Conservation (phyloP, 2,329 filamentous ascomycete genomes). For the Microcera coccophila region DNA sequence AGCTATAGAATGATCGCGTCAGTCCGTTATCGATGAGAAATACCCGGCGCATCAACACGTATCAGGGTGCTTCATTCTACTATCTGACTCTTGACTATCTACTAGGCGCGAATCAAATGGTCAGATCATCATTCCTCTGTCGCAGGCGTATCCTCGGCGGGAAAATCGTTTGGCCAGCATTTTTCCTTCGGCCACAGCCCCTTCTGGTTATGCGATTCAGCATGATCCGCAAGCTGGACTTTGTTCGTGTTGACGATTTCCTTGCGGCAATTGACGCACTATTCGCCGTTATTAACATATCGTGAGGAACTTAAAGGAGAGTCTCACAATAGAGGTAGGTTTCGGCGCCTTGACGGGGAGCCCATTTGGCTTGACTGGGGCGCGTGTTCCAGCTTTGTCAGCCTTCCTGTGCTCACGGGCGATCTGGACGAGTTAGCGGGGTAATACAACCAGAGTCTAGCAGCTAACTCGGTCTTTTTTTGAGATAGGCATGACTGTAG, state of each 20-base stretch:
- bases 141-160: not conserved
- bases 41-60: no score
- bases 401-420: constrained; percentile 54
- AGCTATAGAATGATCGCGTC: no score
- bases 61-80: no score
- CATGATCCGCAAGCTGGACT: constrained; percentile 50
- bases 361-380: constrained; percentile 52
- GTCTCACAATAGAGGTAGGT: constrained; percentile 29
- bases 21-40: no score
- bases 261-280: constrained; percentile 50
- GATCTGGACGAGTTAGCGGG: constrained; percentile 31
- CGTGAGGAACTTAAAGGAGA: not conserved
- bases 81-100: not conserved
- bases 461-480: constrained; percentile 25
- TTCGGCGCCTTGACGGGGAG: constrained; percentile 52
- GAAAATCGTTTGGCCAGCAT: constrained; percentile 53
- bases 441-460: not conserved
- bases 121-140: not conserved
- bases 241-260: constrained; percentile 50
- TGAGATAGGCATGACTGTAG: constrained; percentile 25
- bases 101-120: not conserved
- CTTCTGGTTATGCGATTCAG: constrained; percentile 46
- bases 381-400: constrained; percentile 51
- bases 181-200: constrained; percentile 52
- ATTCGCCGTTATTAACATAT: not conserved